These are phyloP conservation scores for Coemansia sp. DNA, from an alignment of 192 early-diverging fungal species.

Conservation along the genomic window DNA sequence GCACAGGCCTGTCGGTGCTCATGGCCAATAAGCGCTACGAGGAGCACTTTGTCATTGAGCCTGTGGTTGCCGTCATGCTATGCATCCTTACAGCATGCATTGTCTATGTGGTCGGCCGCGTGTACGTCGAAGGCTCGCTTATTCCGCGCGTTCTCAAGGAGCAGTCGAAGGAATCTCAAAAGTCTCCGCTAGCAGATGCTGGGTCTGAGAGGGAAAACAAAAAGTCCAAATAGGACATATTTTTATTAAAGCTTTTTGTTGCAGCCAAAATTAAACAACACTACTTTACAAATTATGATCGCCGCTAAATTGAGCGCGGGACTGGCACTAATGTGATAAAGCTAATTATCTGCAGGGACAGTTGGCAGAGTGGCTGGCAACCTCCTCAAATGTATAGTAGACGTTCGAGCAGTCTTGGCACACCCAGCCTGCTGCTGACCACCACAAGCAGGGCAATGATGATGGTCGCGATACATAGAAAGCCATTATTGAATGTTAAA, in stretches of 20 bases:
- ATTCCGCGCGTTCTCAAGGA: conserved; percentile 23
- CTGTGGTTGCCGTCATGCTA: conserved; percentile 45
- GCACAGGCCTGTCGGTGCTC: conserved; percentile 16
- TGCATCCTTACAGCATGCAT: conserved; percentile 43
- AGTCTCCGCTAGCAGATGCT: not conserved
- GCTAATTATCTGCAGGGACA: conserved; percentile 12
- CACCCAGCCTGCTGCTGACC: conserved; percentile 22
- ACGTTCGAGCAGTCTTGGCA: conserved; percentile 34
- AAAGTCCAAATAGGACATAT: conserved; percentile 15
- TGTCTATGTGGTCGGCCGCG: conserved; percentile 48
- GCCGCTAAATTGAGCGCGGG: not conserved
- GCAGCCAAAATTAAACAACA: not conserved
- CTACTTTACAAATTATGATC: not conserved
- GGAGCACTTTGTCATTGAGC: conserved; percentile 45
- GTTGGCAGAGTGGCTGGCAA: conserved; percentile 31
- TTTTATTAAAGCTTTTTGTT: conserved; percentile 4
- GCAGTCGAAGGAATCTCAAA: conserved; percentile 2
- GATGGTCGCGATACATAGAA: too few species aligned
- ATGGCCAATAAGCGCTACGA: conserved; percentile 45
- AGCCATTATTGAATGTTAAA: too few species aligned
- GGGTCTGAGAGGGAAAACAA: conserved; percentile 4
- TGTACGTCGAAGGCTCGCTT: conserved; percentile 44
- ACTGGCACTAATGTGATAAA: not conserved
- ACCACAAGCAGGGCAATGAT: too few species aligned
- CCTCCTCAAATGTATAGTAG: conserved; percentile 43